Base-by-base conservation (phyloP, 108 stramenopile genomes). In the Mediolabrus comicus region DNA sequence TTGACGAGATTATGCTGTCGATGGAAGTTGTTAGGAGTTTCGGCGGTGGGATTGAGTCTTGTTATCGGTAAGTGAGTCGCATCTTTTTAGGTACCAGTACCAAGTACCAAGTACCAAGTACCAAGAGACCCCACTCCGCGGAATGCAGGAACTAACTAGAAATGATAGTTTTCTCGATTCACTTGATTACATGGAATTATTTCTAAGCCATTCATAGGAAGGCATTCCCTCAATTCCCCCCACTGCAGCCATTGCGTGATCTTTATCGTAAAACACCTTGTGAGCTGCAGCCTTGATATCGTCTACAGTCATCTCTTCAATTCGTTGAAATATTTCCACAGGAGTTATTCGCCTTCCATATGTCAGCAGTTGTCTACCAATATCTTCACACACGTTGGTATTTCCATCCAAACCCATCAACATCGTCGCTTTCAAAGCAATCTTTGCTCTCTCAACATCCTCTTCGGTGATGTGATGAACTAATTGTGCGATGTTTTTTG, bases 151-250 rank as follows among this genome's bases (percentile, higher is more conserved):
- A n/a, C n/a, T n/a, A n/a, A n/a, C n/a, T n/a, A n/a, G n/a, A n/a
- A n/a, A n/a, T n/a, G n/a, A n/a, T n/a, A n/a, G n/a, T n/a, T 7
- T 3, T 38, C 10, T 38, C 11, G 2, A 19, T 4, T 32, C 56
- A 19, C 8, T 32, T 33, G 5, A 19, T 84, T 84, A 94, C 77
- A 87, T 90, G 4, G 88, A 81, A 51, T 92, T 89, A 67, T 89
- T 80, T 62, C 93, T 86, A 72, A 94, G 84, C 89, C 88, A 91
- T 34, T 89, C 87, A 77, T 94, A 94, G 19, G 88, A 86, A 8
- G 98, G 98, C 64, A 99, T 84, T 77, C 98, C 99, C 74, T 98
- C 95, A 64, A 99, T 83, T 29, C 97, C 97, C 26, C 99, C 99
- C 3, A 98, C 92, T 34, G 98, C 99, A 14, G 98, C 97, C 55